Evolutionary conservation across 1,284 basidiomycete species (phyloP), one percentile per base, ranked within the genome.

Genomic region (Ustilago crameri): DNA sequence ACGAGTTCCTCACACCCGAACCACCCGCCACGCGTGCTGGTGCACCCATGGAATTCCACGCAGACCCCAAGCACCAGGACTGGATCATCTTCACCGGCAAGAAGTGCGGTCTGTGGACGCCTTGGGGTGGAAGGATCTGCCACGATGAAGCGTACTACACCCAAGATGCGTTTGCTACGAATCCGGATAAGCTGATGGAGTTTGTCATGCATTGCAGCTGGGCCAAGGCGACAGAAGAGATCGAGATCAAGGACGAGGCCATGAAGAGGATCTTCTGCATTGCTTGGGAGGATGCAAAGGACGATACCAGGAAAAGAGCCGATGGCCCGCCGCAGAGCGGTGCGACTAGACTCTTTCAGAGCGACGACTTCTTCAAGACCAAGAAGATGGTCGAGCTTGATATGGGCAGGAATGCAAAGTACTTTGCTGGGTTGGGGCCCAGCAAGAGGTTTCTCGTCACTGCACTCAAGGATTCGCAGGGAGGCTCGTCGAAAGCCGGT

Each of bases 61-160:
- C 74, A 14, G 80, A 80, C 57, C 42, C 67, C 22, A 71, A 76
- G 48, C 76, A 80, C 46, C 71, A 65, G 56, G 70, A 78, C 10
- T 65, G 56, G 46, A 76, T 82, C 62, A 75, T 82, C 48, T 82
- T 75, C 22, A 76, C 67, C 1, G 81, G 81, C 35, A 78, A 75
- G 43, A 71, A 72, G 38, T 82, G 81, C 55, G 55, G 50, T 24
- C 54, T 52, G 42, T 80, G 78, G 76, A 72, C 75, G 5, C 79
- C 78, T 2, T 78, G 74, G 76, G 72, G 74, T 10, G 69, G 68
- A 15, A 49, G 58, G 12, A 61, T 79, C 26, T 82, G 80, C 50
- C 80, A 81, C 43, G 80, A 82, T 51, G 91, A 76, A 37, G 76
- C 76, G 15, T 82, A 76, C 60, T 77, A 76, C 48, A 82, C 81